Conservation (phyloP, 164 flowering plant genomes). For the Magnolia kwangsiensis region DNA sequence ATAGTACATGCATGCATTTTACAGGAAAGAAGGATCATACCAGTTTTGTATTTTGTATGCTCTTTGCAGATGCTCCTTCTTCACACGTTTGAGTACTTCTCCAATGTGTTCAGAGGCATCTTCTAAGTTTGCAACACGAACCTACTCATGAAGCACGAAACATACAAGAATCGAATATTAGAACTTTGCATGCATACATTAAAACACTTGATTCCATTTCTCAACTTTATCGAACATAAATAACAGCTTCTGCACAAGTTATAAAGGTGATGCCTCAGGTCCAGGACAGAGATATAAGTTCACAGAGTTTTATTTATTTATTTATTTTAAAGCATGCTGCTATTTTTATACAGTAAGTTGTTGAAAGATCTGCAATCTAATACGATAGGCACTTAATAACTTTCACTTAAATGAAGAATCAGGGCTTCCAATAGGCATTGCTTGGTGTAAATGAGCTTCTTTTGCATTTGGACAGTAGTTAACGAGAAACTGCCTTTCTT, state of each 20-base stretch:
- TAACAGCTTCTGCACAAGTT: not conserved
- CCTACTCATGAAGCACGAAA: slow-evolving; percentile 38
- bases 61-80: slow-evolving; percentile 77
- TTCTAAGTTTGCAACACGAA: slow-evolving; percentile 86
- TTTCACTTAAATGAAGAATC: no score
- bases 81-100: slow-evolving; percentile 90
- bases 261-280: not conserved
- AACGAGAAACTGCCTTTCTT: no score
- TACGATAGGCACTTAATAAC: no score
- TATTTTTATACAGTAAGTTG: no score
- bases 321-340: no score
- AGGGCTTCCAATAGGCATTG: no score
- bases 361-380: no score
- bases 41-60: slow-evolving; percentile 86
- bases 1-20: not conserved
- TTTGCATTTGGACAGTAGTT: no score
- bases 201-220: not conserved
- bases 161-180: not conserved
- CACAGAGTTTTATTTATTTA: no score
- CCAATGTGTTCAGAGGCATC: slow-evolving; percentile 98
- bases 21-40: slow-evolving; percentile 30
- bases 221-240: no score
- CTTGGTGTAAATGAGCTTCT: no score
- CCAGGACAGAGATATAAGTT: not conserved
- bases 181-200: no score